phyloP scores from a whole-genome alignment of 257 asterid genomes.

The Striga asiatica region DNA sequence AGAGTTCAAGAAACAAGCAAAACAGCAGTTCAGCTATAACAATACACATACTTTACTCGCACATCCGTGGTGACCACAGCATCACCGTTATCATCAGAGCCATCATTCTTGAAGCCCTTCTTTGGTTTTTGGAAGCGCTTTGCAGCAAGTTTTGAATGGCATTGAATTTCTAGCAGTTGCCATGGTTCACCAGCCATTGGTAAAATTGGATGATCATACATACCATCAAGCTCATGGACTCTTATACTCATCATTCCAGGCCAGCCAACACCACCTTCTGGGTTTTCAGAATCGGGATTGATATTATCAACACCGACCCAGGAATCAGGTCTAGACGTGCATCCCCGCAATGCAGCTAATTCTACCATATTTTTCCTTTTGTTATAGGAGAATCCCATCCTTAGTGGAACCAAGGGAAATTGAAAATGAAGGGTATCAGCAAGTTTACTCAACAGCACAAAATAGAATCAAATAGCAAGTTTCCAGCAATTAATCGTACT shows the following conservation, averaged over 20 bases:
- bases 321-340: conserved; percentile 74
- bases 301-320: conserved; percentile 39
- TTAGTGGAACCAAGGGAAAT: conserved; percentile 24
- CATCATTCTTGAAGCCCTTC: conserved; percentile 85
- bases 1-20: conserved; percentile 4
- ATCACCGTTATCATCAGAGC: conserved; percentile 97
- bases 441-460: conserved; percentile 15
- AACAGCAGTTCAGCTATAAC: conserved; percentile 11
- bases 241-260: conserved; percentile 99
- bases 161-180: conserved; percentile 92
- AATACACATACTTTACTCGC: conserved; percentile 57
- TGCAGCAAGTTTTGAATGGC: conserved; percentile 95
- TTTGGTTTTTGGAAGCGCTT: conserved; percentile 92
- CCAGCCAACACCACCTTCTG: conserved; percentile 87
- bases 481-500: conserved; percentile 44
- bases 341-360: conserved; percentile 82
- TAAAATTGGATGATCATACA: conserved; percentile 96
- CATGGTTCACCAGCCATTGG: conserved; percentile 99
- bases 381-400: conserved; percentile 97
- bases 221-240: conserved; percentile 95
- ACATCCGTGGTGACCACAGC: conserved; percentile 43
- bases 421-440: conserved; percentile 24
- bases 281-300: conserved; percentile 65
- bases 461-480: conserved; percentile 19
- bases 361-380: conserved; percentile 93